These are phyloP conservation scores for Schrenkiella parvula DNA, from an alignment of 345 rosid species.

Conservation along the genomic window DNA sequence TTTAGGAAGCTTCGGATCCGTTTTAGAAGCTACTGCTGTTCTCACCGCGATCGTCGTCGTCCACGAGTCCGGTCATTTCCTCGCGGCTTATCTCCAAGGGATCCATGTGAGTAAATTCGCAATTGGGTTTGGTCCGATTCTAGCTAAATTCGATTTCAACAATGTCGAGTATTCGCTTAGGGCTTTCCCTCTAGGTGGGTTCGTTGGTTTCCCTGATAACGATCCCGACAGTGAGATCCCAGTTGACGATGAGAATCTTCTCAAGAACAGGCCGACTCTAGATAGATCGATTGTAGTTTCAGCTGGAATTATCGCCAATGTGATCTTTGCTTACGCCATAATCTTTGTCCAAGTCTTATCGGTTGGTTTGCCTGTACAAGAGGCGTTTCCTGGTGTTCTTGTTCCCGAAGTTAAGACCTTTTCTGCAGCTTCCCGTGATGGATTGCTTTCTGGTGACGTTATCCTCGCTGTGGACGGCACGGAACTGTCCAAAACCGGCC, in stretches of 20 bases:
- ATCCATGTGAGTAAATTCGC: constrained; percentile 97
- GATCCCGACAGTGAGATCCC: constrained; percentile 92
- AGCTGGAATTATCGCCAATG: constrained; percentile 89
- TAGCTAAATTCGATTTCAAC: constrained; percentile 78
- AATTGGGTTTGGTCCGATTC: constrained; percentile 88
- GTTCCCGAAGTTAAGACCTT: constrained; percentile 79
- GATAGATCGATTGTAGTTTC: constrained; percentile 83
- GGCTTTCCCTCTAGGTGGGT: constrained; percentile 93
- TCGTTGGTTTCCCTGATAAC: constrained; percentile 95
- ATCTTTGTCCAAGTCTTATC: constrained; percentile 77
- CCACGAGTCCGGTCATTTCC: constrained; percentile 87
- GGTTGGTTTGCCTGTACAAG: constrained; percentile 93
- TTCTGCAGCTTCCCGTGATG: constrained; percentile 92
- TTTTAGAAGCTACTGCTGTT: constrained; percentile 72
- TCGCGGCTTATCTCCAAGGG: constrained; percentile 92
- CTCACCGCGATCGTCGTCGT: constrained; percentile 85
- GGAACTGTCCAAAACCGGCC: constrained; percentile 50
- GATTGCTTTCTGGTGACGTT: constrained; percentile 81
- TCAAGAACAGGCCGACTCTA: constrained; percentile 80
- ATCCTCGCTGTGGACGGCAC: constrained; percentile 61
- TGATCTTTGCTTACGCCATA: constrained; percentile 71
- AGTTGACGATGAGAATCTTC: constrained; percentile 68
- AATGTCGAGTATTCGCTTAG: constrained; percentile 86
- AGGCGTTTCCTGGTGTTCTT: constrained; percentile 84
- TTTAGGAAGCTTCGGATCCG: constrained; percentile 62